Base-by-base conservation (phyloP, 2,329 filamentous ascomycete species). In the Fusarium equiseti region DNA sequence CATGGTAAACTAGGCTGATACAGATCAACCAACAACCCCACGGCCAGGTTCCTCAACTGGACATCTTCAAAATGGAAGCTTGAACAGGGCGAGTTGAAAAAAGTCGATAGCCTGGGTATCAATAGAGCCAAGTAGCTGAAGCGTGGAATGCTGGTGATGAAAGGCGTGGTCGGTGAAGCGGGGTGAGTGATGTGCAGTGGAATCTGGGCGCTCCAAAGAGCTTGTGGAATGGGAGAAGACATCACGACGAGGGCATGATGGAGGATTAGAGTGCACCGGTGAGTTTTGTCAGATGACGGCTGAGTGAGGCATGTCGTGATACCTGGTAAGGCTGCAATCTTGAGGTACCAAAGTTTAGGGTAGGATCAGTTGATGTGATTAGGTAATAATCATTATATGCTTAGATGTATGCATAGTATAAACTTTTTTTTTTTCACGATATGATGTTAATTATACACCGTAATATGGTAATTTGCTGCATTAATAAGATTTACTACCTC, bases 101-200 rank as follows among this genome's bases (percentile, higher is more conserved):
- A 89, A 67, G 83, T 79, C 1, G 83, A 79, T 49, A 89, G 81
- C 29, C 87, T 85, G 26, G 88, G 87, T 44, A 88, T 81, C 32
- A 89, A 82, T 66, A 89, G 81, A 13, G 88, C 84, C 11, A 89
- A 83, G 79, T 89, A 90, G 79, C 85, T 84, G 78, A 89, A 88
- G 72, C 88, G 86, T 49, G 88, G 87, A 61, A 89, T 80, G 55
- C 82, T 82, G 35, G 85, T 82, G 75, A 89, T 80, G 73, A 88
- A 88, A 20, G 86, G 86, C 50, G 79, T 79, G 66, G 81, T 80
- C 44, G 83, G 82, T 26, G 81, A 79, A 4, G 81, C 80, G 16
- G 82, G 77, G 77, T 89, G 86, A 3, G 83, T 87, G 73, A 90
- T 86, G 78, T 83, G 79, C 50, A 90, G 77, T 11, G 88, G 87